Evolutionary conservation across 495 filamentous ascomycete species (phyloP).

Genomic region (Bacidia rubella): DNA sequence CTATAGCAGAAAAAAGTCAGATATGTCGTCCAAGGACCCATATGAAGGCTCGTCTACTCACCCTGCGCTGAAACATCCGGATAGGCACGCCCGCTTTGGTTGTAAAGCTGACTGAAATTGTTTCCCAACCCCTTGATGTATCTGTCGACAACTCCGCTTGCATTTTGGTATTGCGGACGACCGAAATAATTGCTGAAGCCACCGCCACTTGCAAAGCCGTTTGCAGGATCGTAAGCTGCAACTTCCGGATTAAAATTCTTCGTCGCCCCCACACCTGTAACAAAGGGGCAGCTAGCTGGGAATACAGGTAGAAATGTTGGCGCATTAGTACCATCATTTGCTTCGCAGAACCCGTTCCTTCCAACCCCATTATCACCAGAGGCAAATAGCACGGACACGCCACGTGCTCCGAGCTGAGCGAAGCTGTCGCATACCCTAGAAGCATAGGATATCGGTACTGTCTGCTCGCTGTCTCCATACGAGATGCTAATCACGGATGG

Average conservation of each 20-base stretch:
- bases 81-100: conserved; percentile 51
- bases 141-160: conserved; percentile 30
- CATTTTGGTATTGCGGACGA: conserved; percentile 47
- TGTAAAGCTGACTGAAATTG: conserved; percentile 38
- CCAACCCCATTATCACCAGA: conserved; percentile 64
- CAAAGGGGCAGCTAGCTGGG: conserved; percentile 59
- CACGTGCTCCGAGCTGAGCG: conserved; percentile 59
- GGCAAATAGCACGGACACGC: conserved; percentile 58
- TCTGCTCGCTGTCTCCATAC: conserved; percentile 75
- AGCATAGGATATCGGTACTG: conserved; percentile 53
- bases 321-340: conserved; percentile 53
- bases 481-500: conserved; percentile 67
- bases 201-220: conserved; percentile 42
- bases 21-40: too few species aligned
- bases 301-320: conserved; percentile 56
- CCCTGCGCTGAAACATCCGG: conserved; percentile 65
- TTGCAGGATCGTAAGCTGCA: conserved; percentile 25
- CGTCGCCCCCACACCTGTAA: conserved; percentile 62
- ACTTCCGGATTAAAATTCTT: conserved; percentile 41
- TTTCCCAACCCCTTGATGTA: conserved; percentile 41
- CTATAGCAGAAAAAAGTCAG: background rate
- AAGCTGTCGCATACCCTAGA: conserved; percentile 54
- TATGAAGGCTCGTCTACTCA: too few species aligned
- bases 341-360: conserved; percentile 36
- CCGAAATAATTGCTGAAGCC: conserved; percentile 58